Percentiles rank a stretch among this genome's conserved stretches.
Conservation (phyloP, 805 yeast species). For the Alloascoidea hylecoeti region DNA sequence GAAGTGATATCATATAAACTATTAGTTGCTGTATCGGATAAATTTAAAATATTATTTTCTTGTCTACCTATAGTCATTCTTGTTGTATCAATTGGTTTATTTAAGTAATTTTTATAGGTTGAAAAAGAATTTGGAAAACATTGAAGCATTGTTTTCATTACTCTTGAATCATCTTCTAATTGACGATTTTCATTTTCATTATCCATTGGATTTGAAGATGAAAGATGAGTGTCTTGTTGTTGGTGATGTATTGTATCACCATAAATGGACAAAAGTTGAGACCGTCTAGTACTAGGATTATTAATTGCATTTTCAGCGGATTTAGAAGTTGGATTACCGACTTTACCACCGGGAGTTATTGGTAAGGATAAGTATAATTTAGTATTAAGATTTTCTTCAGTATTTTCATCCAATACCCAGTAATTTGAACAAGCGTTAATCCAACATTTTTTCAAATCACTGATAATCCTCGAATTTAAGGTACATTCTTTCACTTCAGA, state of each 20-base stretch:
- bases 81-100: background rate
- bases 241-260: background rate
- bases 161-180: constrained; percentile 10
- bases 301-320: background rate
- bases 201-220: background rate
- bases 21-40: background rate
- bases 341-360: constrained; percentile 17
- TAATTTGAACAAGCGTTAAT: constrained; percentile 19
- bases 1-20: too few relatives aligned
- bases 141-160: background rate
- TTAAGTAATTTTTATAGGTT: background rate
- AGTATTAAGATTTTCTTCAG: constrained; percentile 7
- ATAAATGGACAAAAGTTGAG: too few relatives aligned
- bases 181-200: constrained; percentile 1
- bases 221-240: too few relatives aligned
- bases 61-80: background rate
- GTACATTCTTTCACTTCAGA: constrained; percentile 11
- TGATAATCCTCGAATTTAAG: constrained; percentile 20
- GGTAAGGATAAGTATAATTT: constrained; percentile 8
- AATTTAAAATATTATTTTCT: constrained; percentile 1
- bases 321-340: constrained; percentile 5
- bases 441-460: constrained; percentile 37
- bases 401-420: constrained; percentile 15
- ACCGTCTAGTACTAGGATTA: constrained; percentile 7
- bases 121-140: constrained; percentile 1